These are phyloP conservation scores for Talaromyces sp. DNA, from an alignment of 2,329 filamentous ascomycete species.

Conservation along the genomic window DNA sequence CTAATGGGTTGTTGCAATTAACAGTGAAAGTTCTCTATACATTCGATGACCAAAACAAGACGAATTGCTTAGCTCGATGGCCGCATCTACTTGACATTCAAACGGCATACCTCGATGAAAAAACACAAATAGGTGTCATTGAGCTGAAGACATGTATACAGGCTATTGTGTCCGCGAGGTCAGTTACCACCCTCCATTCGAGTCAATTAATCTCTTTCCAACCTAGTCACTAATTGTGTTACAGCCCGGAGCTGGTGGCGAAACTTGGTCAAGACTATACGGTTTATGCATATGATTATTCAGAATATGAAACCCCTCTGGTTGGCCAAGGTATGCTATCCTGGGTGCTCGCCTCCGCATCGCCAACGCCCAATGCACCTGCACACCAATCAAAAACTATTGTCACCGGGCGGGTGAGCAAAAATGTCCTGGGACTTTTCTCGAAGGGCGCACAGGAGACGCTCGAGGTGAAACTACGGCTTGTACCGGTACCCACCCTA, in stretches of 20 bases:
- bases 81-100: conserved; percentile 76
- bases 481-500: conserved; percentile 70
- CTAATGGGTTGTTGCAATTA: conserved; percentile 16
- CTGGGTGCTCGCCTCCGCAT: conserved; percentile 66
- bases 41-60: conserved; percentile 83
- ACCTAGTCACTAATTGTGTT: conserved; percentile 2
- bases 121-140: conserved; percentile 77
- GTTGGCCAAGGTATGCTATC: conserved; percentile 96
- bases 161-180: conserved; percentile 67
- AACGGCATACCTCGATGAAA: conserved; percentile 75
- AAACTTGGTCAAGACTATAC: conserved; percentile 78
- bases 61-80: conserved; percentile 84
- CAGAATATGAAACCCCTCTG: conserved; percentile 86
- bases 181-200: conserved; percentile 25
- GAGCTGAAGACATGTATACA: conserved; percentile 84
- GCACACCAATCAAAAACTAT: conserved; percentile 61
- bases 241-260: conserved; percentile 79
- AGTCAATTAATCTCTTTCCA: neutral
- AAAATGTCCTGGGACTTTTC: conserved; percentile 80
- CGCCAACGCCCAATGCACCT: conserved; percentile 53
- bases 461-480: conserved; percentile 84
- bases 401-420: conserved; percentile 86
- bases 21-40: conserved; percentile 95
- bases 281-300: conserved; percentile 96
- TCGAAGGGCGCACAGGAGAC: conserved; percentile 77